Evolutionary conservation across 192 early-diverging fungal genomes (phyloP), one percentile per base, ranked within the genome.

Genomic region (Bifiguratus adelaidae): DNA sequence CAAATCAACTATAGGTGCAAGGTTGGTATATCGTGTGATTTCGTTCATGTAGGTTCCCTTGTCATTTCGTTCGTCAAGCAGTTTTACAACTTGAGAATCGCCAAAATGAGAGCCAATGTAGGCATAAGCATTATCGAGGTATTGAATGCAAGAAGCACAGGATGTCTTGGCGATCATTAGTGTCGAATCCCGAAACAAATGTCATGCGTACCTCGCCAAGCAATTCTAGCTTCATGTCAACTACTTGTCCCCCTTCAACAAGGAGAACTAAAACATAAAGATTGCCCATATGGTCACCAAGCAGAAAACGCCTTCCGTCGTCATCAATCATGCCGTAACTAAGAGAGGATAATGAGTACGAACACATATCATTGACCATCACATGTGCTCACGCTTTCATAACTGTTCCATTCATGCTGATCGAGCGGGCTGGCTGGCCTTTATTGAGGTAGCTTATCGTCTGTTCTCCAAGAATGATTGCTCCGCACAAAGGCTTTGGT

Each of bases 1-100:
- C 69, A 98, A 85, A 55, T 96, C 93, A 0, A 70, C 54, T 3
- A 97, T 79, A 0, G 95, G 95, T 18, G 82, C 84, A 47, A 95
- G 56, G 59, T 87, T 94, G 26, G 62, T 37, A 58, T 63, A 89
- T 16, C 69, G 65, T 47, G 83, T 64, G 30, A 81, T 24, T 5
- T 79, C 53, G 24, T 81, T 67, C 0, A 92, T n/a, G 27, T 61
- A 81, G 5, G 56, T 61, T 8, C 67, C 64, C 7, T 67, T 51
- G 9, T 58, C 37, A 21, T 75, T 58, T 12, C 65, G 53, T 47
- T 79, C 58, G 0, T 48, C 56, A 15, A 60, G 60, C 23, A 96
- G 60, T n/a, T 74, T 45, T 3, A 88, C 60, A 3, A 97, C 61
- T 42, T 83, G 67, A 12, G 92, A 92, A 56, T 97, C 91, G 7